Percentiles rank a stretch among this genome's conserved stretches.
Evolutionary conservation across 345 rosid species (phyloP).

Genomic region (Turnera subulata): DNA sequence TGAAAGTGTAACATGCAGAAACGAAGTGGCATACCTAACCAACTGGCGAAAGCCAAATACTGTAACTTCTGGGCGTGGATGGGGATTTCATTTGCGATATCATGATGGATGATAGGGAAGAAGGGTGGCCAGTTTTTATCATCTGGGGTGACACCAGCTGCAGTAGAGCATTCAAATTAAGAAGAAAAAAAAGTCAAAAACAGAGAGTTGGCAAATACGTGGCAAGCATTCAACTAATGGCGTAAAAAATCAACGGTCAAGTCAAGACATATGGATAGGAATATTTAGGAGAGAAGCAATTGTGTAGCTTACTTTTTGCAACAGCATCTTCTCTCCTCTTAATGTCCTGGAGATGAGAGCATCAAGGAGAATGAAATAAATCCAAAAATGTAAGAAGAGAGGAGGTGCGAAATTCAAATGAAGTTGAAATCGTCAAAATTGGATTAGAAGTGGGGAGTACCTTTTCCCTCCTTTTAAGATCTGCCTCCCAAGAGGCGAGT

Average conservation of each 20-base stretch:
- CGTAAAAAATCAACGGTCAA: too few species aligned
- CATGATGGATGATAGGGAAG: constrained; percentile 96
- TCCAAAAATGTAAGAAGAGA: background rate
- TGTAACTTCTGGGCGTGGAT: constrained; percentile 91
- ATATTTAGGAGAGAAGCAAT: too few species aligned
- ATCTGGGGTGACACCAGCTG: constrained; percentile 74
- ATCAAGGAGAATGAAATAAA: constrained; percentile 3
- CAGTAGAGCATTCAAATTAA: constrained; percentile 13
- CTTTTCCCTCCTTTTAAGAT: constrained; percentile 67
- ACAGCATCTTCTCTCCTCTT: constrained; percentile 76
- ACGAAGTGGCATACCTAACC: constrained; percentile 64
- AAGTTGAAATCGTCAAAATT: too few species aligned
- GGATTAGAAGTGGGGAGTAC: background rate
- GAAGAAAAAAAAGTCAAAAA: constrained; percentile 1
- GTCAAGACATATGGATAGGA: too few species aligned
- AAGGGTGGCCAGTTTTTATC: constrained; percentile 94
- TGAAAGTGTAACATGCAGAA: too few species aligned
- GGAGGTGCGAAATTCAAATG: background rate
- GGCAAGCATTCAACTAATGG: background rate
- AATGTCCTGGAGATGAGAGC: constrained; percentile 47
- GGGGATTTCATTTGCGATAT: constrained; percentile 92
- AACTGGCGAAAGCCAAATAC: constrained; percentile 96
- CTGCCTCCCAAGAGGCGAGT: constrained; percentile 88
- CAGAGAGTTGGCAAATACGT: background rate
- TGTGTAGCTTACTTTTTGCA: constrained; percentile 38